These are phyloP conservation scores for Microbotryum violaceum DNA, from an alignment of 1,284 basidiomycete species.

Conservation along the genomic window DNA sequence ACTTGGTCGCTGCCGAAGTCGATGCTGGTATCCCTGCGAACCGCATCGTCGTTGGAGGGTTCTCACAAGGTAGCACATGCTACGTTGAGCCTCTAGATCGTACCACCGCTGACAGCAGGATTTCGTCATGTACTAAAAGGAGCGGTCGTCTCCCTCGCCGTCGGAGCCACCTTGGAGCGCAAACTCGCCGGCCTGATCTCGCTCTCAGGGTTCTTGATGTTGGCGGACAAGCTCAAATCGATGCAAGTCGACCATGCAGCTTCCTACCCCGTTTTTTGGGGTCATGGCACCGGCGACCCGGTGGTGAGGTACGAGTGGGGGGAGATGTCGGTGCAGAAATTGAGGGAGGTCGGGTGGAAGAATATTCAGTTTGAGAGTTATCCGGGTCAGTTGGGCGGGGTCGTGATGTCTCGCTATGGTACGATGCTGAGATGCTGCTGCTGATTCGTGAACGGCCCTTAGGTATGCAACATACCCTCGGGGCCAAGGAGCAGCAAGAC, in stretches of 20 bases:
- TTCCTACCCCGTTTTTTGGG: conserved; percentile 66
- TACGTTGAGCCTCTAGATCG: not conserved
- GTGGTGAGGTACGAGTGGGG: conserved; percentile 48
- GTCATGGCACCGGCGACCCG: conserved; percentile 69
- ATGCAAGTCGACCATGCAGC: conserved; percentile 52
- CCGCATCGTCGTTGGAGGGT: conserved; percentile 63
- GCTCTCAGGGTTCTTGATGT: conserved; percentile 68
- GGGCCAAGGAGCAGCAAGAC: conserved; percentile 20
- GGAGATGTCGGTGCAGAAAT: conserved; percentile 23
- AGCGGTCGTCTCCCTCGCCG: conserved; percentile 65
- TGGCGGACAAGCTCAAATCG: conserved; percentile 58
- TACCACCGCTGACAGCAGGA: no score
- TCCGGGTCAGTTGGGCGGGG: conserved; percentile 7
- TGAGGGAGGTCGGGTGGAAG: conserved; percentile 26
- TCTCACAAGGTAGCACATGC: conserved; percentile 56
- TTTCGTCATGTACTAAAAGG: conserved; percentile 36
- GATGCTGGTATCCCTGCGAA: conserved; percentile 59
- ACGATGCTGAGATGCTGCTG: not conserved
- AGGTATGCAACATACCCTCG: conserved; percentile 27
- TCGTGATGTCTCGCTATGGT: not conserved
- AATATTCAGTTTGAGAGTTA: conserved; percentile 32
- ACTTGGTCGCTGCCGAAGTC: conserved; percentile 65
- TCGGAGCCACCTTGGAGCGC: conserved; percentile 58
- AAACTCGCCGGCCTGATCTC: conserved; percentile 64
- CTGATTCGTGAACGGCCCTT: not conserved